Conservation (phyloP, 306 rosid species). For the Fagus crenata region DNA sequence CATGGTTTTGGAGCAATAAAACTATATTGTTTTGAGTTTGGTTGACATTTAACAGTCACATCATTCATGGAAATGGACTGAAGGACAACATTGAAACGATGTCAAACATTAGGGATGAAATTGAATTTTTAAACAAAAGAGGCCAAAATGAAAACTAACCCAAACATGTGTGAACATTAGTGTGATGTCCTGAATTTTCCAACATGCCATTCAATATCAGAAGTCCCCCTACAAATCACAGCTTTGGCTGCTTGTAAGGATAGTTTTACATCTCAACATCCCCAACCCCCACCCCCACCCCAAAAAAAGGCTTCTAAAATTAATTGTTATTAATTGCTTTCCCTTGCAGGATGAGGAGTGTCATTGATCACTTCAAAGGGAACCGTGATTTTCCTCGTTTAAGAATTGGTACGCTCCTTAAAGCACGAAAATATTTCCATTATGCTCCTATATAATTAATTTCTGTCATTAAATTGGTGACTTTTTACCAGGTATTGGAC, state of each 20-base stretch:
- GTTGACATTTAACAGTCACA: too few species aligned
- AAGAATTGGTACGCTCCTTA: slow-evolving; percentile 57
- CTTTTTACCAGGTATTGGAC: slow-evolving; percentile 46
- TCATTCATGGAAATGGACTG: too few species aligned
- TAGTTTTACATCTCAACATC: neutral
- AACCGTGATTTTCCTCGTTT: slow-evolving; percentile 72
- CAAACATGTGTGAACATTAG: too few species aligned
- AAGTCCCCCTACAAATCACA: neutral
- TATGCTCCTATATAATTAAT: neutral
- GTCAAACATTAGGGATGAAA: too few species aligned
- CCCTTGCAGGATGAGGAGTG: slow-evolving; percentile 76
- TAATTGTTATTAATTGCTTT: slow-evolving; percentile 8
- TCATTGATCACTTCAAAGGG: slow-evolving; percentile 84
- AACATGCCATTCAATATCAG: neutral
- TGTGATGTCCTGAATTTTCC: neutral
- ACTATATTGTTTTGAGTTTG: too few species aligned
- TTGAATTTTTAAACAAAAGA: too few species aligned
- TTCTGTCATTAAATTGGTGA: slow-evolving; percentile 2
- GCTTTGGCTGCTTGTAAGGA: neutral
- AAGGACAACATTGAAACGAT: too few species aligned
- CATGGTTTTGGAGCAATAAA: too few species aligned
- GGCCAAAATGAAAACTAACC: too few species aligned
- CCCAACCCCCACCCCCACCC: neutral
- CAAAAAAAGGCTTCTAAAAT: neutral
- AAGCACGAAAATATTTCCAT: slow-evolving; percentile 13